Evolutionary conservation across 169 alveolate species (phyloP), one percentile per base, ranked within the genome.

Genomic region (Hammondia hammondi): DNA sequence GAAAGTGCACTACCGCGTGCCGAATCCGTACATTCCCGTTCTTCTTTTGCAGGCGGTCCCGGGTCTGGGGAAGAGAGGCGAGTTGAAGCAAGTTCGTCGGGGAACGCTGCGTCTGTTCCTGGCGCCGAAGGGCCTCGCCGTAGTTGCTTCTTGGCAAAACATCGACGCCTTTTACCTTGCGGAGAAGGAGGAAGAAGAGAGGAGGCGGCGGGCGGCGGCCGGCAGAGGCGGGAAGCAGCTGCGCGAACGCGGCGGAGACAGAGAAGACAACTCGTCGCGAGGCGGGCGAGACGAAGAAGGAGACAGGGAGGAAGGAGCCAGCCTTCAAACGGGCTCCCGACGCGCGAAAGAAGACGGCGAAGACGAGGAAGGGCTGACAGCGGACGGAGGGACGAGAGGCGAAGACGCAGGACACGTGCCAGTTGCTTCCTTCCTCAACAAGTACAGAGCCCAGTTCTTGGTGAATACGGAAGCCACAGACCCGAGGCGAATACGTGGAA

Each of bases 61-160:
- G 21, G 94, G 94, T 29, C 32, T 91, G 43, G 94, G 94, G 39
- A 32, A 9, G n/a, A 45, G 81, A 5, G 94, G 94, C 45, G 71
- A 91, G 77, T 27, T 73, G 45, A 52, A n/a, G 35, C 85, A 91
- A 24, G 90, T 81, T 4, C 72, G 94, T 19, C 72, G 94, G 29
- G 94, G 94, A 17, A 43, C 85, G 4, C 67, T 77, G 39, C 52
- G 94, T 2, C 89, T 72, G 35, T 48, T 32, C 67, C 32, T 91
- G 39, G 85, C 61, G 43, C 84, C 77, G 0, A 7, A 35, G 52
- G 82, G 82, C 32, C 29, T 52, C 32, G 94, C 94, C 12, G 52
- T 91, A 5, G 89, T 84, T 10, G 94, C 94, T 14, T 45, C 81
- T n/a, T 91, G 94, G 94, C 89, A 73, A 29, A 91, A 91, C 61